phyloP scores from a whole-genome alignment of 305 asterid species.

The Fraxinus angustifolia region DNA sequence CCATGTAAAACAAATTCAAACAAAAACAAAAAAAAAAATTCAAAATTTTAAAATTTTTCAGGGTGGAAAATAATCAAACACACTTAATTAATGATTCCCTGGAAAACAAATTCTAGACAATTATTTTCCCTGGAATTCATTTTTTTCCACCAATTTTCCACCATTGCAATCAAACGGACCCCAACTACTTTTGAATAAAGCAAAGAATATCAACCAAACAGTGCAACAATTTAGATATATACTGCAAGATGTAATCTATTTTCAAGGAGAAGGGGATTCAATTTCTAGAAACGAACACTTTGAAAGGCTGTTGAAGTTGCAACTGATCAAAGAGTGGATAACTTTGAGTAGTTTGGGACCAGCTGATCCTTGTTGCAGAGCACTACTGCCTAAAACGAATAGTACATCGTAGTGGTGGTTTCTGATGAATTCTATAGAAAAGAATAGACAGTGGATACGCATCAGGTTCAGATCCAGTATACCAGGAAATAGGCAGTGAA shows the following conservation, averaged over 20 bases:
- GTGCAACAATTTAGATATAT: not conserved
- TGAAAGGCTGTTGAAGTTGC: slow-evolving; percentile 8
- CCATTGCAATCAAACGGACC: too few species aligned
- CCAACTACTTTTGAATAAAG: not conserved
- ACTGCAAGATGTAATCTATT: not conserved
- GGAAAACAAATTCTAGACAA: too few species aligned
- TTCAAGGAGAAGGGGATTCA: not conserved
- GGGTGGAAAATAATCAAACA: too few species aligned
- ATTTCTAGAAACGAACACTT: not conserved
- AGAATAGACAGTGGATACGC: slow-evolving; percentile 34
- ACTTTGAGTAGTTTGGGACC: slow-evolving; percentile 24
- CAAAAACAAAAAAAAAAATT: too few species aligned
- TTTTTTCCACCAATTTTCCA: too few species aligned
- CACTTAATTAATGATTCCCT: too few species aligned
- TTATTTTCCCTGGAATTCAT: too few species aligned
- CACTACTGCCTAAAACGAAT: slow-evolving; percentile 40
- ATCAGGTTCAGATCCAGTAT: slow-evolving; percentile 30
- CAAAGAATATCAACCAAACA: not conserved
- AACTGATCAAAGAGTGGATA: slow-evolving; percentile 6
- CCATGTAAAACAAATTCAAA: too few species aligned
- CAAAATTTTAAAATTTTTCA: too few species aligned
- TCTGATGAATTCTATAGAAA: slow-evolving; percentile 43
- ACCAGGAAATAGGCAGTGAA: slow-evolving; percentile 2
- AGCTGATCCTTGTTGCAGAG: slow-evolving; percentile 34
- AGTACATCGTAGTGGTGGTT: slow-evolving; percentile 30